Evolutionary conservation across 495 filamentous ascomycete genomes (phyloP).

Genomic region (Neurospora discreta): DNA sequence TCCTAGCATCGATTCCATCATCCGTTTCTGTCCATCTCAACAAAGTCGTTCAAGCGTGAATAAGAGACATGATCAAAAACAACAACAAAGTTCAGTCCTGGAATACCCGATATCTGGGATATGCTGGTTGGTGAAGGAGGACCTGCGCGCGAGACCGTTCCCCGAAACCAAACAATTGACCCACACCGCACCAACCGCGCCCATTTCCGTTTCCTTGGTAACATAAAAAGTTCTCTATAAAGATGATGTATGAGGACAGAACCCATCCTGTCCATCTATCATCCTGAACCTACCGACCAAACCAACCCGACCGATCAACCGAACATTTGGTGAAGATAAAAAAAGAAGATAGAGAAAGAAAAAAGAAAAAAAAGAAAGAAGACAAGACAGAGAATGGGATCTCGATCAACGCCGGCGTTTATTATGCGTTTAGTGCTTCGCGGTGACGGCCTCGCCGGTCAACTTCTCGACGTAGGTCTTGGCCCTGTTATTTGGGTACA

Average conservation of each 20-base stretch:
- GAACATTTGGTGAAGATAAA: conserved; percentile 6
- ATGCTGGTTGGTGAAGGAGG: not conserved
- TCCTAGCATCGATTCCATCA: not conserved
- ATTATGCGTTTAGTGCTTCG: conserved; percentile 70
- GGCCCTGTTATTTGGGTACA: conserved; percentile 50
- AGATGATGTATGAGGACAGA: not conserved
- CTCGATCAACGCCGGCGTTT: not conserved
- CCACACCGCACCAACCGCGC: not conserved
- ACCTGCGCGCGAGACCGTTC: not conserved
- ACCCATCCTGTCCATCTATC: not conserved
- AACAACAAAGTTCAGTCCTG: not conserved
- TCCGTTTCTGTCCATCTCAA: not conserved
- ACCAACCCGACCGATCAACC: not conserved
- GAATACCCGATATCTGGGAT: not conserved
- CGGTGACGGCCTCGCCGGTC: conserved; percentile 87
- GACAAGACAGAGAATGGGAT: conserved; percentile 6
- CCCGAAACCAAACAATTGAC: not conserved
- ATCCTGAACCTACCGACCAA: not conserved
- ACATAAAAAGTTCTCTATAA: not conserved
- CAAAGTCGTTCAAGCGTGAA: not conserved
- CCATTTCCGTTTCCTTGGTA: not conserved
- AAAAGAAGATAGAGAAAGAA: no score
- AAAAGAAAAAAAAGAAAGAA: not conserved
- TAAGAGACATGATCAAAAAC: not conserved
- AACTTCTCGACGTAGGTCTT: conserved; percentile 96